phyloP scores from a whole-genome alignment of 257 asterid species.

The Penstemon barbatus region DNA sequence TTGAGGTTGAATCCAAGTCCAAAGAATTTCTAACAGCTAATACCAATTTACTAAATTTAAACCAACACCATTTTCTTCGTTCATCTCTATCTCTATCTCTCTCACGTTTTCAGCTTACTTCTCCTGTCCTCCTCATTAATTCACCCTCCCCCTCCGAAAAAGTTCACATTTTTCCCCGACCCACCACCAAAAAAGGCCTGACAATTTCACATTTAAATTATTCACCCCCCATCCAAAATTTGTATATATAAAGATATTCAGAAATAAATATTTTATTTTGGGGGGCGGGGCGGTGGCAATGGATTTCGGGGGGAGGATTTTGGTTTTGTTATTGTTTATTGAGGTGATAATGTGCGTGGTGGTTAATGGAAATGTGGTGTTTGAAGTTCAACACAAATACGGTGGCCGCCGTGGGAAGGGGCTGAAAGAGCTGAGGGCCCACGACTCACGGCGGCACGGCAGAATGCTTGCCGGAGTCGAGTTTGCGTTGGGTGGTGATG shows the following conservation, averaged over 20 bases:
- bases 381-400: slow-evolving; percentile 46
- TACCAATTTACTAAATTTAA: slow-evolving; percentile 22
- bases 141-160: slow-evolving; percentile 19
- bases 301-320: slow-evolving; percentile 41
- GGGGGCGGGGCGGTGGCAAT: slow-evolving; percentile 31
- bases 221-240: neutral
- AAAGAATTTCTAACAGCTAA: neutral
- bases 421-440: slow-evolving; percentile 44
- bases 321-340: slow-evolving; percentile 18
- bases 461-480: slow-evolving; percentile 51
- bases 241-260: too few relatives aligned
- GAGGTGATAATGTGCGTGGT: slow-evolving; percentile 15
- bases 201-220: neutral
- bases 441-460: slow-evolving; percentile 61
- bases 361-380: slow-evolving; percentile 36
- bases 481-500: slow-evolving; percentile 54
- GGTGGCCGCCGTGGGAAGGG: slow-evolving; percentile 48
- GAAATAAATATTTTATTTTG: neutral
- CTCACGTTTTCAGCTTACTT: slow-evolving; percentile 8
- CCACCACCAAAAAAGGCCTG: neutral
- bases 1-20: slow-evolving; percentile 12
- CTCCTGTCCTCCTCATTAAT: slow-evolving; percentile 14
- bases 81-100: slow-evolving; percentile 21
- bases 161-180: neutral
- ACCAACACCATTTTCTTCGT: slow-evolving; percentile 19